Evolutionary conservation across 768 basidiomycete genomes (phyloP), one percentile per base, ranked within the genome.

Genomic region (Pulveroboletus ravenelii): DNA sequence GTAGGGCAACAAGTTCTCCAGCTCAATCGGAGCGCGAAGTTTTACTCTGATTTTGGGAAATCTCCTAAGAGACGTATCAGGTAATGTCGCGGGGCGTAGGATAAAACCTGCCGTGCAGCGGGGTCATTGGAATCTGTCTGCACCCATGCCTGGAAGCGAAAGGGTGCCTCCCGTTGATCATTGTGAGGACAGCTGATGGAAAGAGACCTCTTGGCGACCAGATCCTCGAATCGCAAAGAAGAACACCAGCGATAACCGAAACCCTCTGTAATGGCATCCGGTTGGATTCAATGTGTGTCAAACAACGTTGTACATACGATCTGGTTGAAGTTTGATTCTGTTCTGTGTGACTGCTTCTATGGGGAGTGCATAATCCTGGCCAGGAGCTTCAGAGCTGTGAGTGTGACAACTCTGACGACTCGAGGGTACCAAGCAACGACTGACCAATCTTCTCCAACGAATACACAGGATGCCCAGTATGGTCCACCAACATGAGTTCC

Each of bases 241-340:
- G 79, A 70, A 41, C 89, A 93, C 94, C 94, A 98, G 61, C 82
- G 86, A 70, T 96, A 97, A 17, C 93, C 93, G 62, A 98, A 97
- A 14, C 96, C 96, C 68, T 92, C 94, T 96, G 59, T 18, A 42
- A 41, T 13, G 35, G 23, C 12, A 10, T 41, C 17, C 13, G 29
- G 45, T 58, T 32, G 7, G 50, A 35, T 41, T 50, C 38, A 55
- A 45, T 39, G 31, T 18, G 12, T 13, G 17, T 27, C 13, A n/a
- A 15, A 15, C 43, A 20, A 35, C 35, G 39, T 15, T 27, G 23
- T 18, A 10, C 90, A 71, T 65, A 95, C 95, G 89, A 65, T 98
- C 91, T 36, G 96, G 96, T 60, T 96, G 86, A 20, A 99, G 72
- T 55, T 86, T 81, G 51, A 98, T 78, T 50, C 87, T 81, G 62